These are phyloP conservation scores for Ceratobasidium sp. DNA, from an alignment of 1,284 basidiomycete species.

Conservation along the genomic window DNA sequence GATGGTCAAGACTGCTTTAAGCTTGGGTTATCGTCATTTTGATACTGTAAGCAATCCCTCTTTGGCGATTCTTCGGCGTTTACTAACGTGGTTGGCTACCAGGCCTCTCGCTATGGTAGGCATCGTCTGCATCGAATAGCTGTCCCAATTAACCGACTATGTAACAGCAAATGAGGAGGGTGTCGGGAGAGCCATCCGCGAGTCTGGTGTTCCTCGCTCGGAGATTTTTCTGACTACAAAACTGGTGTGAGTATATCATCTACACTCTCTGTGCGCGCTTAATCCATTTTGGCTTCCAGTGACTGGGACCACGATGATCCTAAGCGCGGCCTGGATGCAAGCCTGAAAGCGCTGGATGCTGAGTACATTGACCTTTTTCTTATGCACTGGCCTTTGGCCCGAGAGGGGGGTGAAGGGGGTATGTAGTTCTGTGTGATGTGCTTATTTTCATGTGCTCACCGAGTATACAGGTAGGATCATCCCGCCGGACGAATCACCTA, in stretches of 20 bases:
- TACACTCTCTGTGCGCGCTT: neutral
- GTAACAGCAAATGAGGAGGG: conserved; percentile 52
- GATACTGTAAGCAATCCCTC: conserved; percentile 30
- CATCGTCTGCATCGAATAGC: neutral
- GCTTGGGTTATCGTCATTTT: conserved; percentile 40
- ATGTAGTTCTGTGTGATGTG: too few species aligned
- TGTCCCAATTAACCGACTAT: neutral
- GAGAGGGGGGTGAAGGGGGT: neutral
- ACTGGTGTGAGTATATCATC: conserved; percentile 47
- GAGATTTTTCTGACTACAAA: conserved; percentile 63
- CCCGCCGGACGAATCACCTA: conserved; percentile 41
- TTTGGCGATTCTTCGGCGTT: neutral
- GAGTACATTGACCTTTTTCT: conserved; percentile 76
- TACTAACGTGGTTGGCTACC: neutral
- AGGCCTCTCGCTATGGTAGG: conserved; percentile 24
- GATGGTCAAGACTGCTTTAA: conserved; percentile 42
- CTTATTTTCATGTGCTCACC: too few species aligned
- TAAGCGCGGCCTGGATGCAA: conserved; percentile 60
- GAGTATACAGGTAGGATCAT: conserved; percentile 19
- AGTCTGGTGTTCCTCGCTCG: conserved; percentile 55
- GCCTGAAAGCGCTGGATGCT: conserved; percentile 61
- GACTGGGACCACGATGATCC: conserved; percentile 56
- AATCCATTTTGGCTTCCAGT: conserved; percentile 20
- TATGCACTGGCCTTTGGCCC: conserved; percentile 61
- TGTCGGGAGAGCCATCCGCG: conserved; percentile 59